These are phyloP conservation scores for Corniculantispora saksenae DNA, from an alignment of 2,329 filamentous ascomycete genomes.

Conservation along the genomic window DNA sequence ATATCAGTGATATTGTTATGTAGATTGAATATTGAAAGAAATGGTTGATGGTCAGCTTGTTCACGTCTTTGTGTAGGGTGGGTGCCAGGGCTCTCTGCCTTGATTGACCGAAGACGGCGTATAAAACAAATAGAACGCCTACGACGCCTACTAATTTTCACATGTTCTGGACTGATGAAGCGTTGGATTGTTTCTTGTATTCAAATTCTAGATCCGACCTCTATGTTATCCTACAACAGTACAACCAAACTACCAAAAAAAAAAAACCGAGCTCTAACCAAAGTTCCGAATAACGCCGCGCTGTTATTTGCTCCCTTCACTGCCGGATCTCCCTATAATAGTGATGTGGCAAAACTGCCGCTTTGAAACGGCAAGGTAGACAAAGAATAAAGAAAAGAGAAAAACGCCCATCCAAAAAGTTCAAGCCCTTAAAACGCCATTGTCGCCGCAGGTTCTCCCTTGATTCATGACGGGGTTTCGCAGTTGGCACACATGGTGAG, in stretches of 20 bases:
- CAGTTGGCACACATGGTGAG: background rate
- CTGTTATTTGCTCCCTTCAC: background rate
- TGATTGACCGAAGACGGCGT: no score
- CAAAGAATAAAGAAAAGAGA: no score
- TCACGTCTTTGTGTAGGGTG: no score
- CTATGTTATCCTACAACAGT: no score
- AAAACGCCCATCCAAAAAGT: background rate
- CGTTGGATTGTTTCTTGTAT: background rate
- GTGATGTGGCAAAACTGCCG: background rate
- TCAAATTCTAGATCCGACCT: constrained; percentile 5
- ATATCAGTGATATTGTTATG: background rate
- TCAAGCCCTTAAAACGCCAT: background rate
- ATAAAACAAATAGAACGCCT: no score
- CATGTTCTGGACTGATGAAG: no score
- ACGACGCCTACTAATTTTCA: no score
- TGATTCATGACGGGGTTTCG: background rate
- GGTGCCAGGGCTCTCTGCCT: no score
- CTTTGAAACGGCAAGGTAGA: background rate
- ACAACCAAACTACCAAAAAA: background rate
- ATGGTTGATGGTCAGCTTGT: no score
- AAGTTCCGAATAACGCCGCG: constrained; percentile 11
- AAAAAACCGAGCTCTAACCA: background rate
- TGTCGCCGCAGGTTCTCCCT: no score
- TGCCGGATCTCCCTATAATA: background rate
- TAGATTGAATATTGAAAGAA: background rate